Percentiles rank a stretch among this genome's conserved stretches.
phyloP scores from a whole-genome alignment of 2,329 filamentous ascomycete genomes.

The Pleoardoris graminearum region DNA sequence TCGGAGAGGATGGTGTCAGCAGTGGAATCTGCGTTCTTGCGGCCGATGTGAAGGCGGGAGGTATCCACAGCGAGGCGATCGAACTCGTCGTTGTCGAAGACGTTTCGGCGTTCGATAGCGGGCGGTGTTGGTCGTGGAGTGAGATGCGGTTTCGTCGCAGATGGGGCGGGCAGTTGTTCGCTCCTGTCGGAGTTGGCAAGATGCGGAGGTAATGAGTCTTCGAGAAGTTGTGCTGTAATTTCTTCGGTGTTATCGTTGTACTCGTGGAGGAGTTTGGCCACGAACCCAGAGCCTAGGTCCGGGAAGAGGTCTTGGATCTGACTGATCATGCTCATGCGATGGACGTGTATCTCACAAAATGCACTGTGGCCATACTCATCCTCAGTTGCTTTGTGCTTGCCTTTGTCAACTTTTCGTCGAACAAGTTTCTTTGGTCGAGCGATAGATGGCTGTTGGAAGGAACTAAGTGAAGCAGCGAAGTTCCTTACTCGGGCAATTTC shows the following conservation, averaged over 20 bases:
- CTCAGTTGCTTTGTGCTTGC: constrained; percentile 57
- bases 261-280: constrained; percentile 76
- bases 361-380: constrained; percentile 41
- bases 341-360: constrained; percentile 66
- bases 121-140: constrained; percentile 63
- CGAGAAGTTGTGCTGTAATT: constrained; percentile 79
- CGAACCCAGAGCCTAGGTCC: constrained; percentile 79
- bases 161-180: constrained; percentile 56
- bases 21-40: constrained; percentile 63
- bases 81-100: constrained; percentile 76
- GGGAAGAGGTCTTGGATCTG: constrained; percentile 95
- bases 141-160: constrained; percentile 45
- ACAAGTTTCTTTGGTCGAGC: constrained; percentile 58
- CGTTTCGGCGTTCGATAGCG: constrained; percentile 62
- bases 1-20: constrained; percentile 74
- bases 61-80: constrained; percentile 69
- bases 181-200: constrained; percentile 66
- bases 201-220: constrained; percentile 72
- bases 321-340: constrained; percentile 80
- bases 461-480: constrained; percentile 63
- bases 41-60: constrained; percentile 77
- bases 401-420: constrained; percentile 65
- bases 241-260: constrained; percentile 78
- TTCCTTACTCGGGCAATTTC: constrained; percentile 62
- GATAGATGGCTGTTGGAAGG: constrained; percentile 59